Evolutionary conservation across 352 stramenopile species (phyloP).

Genomic region (Phytopythium kandeliae): DNA sequence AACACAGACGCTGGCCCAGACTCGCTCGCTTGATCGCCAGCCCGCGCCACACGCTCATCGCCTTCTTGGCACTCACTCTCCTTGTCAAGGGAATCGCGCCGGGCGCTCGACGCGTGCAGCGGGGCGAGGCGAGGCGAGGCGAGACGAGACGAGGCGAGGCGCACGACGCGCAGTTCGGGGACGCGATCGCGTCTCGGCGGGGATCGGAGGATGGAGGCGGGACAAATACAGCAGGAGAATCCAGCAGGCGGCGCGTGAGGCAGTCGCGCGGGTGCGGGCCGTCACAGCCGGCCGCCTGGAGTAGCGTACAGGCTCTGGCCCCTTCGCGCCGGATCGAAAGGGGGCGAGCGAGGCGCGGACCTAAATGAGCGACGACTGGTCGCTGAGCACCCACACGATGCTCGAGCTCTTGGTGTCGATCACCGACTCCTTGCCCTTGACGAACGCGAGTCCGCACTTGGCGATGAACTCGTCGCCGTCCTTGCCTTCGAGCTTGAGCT

Average conservation of each 20-base stretch:
- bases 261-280: not conserved
- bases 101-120: not conserved
- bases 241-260: not conserved
- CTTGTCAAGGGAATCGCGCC: not conserved
- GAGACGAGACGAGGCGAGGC: too few relatives aligned
- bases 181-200: not conserved
- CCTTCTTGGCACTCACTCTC: not conserved
- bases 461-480: constrained; percentile 66
- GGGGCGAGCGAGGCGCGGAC: constrained; percentile 4
- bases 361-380: constrained; percentile 84
- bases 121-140: not conserved
- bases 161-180: not conserved
- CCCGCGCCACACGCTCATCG: not conserved
- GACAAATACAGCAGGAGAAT: constrained; percentile 1
- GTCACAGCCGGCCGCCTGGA: not conserved
- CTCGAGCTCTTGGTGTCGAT: constrained; percentile 81
- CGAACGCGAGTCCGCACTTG: constrained; percentile 63
- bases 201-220: not conserved
- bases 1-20: too few relatives aligned
- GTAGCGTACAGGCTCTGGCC: not conserved
- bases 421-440: constrained; percentile 52
- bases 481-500: constrained; percentile 72
- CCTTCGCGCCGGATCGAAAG: not conserved
- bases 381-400: constrained; percentile 78
- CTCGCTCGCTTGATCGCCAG: not conserved